Percentiles rank a stretch among this genome's conserved stretches.
phyloP scores from a whole-genome alignment of 768 basidiomycete genomes.

The Suillus spraguei region DNA sequence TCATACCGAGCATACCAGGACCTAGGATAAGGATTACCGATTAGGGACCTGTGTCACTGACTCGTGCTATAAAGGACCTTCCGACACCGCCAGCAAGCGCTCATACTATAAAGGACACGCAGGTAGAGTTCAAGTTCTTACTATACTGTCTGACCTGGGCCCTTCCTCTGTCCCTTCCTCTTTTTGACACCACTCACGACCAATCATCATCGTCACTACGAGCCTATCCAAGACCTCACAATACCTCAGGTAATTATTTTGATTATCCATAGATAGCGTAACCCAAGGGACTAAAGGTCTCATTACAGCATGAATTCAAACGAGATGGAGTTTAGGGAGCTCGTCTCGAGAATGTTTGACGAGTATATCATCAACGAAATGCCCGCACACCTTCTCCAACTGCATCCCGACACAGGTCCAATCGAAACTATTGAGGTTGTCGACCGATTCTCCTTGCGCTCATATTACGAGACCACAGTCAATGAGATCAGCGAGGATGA shows the following conservation, averaged over 20 bases:
- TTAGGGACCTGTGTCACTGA: not conserved
- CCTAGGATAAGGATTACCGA: not conserved
- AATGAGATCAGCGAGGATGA: conserved; percentile 4
- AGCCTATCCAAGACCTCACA: not conserved
- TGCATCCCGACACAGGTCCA: conserved; percentile 3
- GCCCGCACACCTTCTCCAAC: conserved; percentile 11
- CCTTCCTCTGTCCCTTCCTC: not conserved
- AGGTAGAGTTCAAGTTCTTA: not conserved
- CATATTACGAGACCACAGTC: conserved; percentile 2
- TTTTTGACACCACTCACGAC: not conserved
- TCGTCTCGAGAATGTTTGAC: conserved; percentile 5
- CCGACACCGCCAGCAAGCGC: not conserved
- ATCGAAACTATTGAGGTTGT: conserved; percentile 7
- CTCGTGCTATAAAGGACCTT: not conserved
- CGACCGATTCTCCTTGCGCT: conserved; percentile 1
- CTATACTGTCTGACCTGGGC: not conserved
- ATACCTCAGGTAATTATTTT: not conserved
- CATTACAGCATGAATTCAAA: not conserved
- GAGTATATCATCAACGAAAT: conserved; percentile 15
- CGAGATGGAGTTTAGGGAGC: not conserved
- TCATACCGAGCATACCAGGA: not conserved
- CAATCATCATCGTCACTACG: not conserved
- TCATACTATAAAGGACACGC: conserved; percentile 1
- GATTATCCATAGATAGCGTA: no score
- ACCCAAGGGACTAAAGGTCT: not conserved